Base-by-base conservation (phyloP, 805 yeast species). In the Pichia californica region DNA sequence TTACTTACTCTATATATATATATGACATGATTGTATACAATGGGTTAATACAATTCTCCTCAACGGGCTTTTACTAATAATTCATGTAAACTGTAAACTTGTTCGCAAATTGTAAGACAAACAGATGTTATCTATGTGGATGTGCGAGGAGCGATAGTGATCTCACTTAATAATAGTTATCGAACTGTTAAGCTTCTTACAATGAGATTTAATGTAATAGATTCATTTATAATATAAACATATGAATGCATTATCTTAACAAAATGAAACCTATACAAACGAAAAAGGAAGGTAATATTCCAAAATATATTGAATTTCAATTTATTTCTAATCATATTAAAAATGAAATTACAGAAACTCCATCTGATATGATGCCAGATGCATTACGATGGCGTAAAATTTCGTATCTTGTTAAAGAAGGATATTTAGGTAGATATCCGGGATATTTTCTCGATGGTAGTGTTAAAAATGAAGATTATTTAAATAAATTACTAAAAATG, bases 41-140 rank as follows among this genome's bases (percentile, higher is more conserved):
- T 16, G 41, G 43, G 46, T 43, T 38, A 43, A 43, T 42, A 36
- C 33, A 42, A 31, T 42, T 34, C 46, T 43, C 46, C 42, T 42
- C 47, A 40, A 40, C 44, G 44, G 44, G 41, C 26, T 35, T 23
- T 43, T 39, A n/a, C n/a, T n/a, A n/a, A n/a, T n/a, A n/a, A n/a
- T n/a, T n/a, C n/a, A n/a, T 23, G 25, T 23, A 23, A 23, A 23
- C 25, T 23, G 25, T 23, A 23, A 23, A 23, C 9, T 23, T n/a
- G n/a, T n/a, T n/a, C n/a, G n/a, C n/a, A n/a, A n/a, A n/a, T n/a
- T n/a, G n/a, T n/a, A n/a, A n/a, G n/a, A n/a, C n/a, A n/a, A n/a
- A n/a, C n/a, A n/a, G n/a, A n/a, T n/a, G n/a, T n/a, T n/a, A n/a
- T n/a, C n/a, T n/a, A n/a, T n/a, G n/a, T n/a, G n/a, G n/a, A n/a